Percentiles rank a stretch among this genome's conserved stretches.
phyloP scores from a whole-genome alignment of 1,284 basidiomycete genomes.

The Ceratobasidium sp. region DNA sequence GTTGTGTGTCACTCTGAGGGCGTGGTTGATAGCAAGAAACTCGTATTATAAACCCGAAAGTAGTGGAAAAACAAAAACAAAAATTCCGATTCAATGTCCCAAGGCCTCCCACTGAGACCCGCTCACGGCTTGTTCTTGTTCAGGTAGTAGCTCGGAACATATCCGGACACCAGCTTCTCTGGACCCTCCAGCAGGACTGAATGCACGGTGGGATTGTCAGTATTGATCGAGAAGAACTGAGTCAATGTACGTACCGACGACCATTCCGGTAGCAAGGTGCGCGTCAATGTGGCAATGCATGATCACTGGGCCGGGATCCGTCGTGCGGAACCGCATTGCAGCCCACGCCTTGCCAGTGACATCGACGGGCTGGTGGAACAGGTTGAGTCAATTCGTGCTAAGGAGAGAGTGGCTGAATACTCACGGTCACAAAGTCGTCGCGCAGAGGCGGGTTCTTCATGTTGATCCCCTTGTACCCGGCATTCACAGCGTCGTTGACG shows the following conservation, averaged over 20 bases:
- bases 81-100: too few species aligned
- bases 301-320: conserved; percentile 20
- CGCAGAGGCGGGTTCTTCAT: conserved; percentile 36
- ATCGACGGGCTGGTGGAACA: conserved; percentile 28
- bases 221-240: too few species aligned
- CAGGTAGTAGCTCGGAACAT: conserved; percentile 27
- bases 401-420: background rate
- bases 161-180: conserved; percentile 21
- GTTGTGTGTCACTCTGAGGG: too few species aligned
- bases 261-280: conserved; percentile 32
- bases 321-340: conserved; percentile 22
- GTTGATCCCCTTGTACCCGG: conserved; percentile 32
- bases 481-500: conserved; percentile 23
- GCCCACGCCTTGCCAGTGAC: conserved; percentile 32
- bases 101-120: too few species aligned
- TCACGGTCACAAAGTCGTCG: conserved; percentile 26
- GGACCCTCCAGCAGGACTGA: conserved; percentile 5
- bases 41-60: too few species aligned
- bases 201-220: too few species aligned
- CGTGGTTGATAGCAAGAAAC: too few species aligned
- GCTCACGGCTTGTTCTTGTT: conserved; percentile 32
- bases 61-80: too few species aligned
- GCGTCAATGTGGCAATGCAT: conserved; percentile 41
- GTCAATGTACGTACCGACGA: background rate
- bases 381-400: too few species aligned